Percentiles rank a stretch among this genome's conserved stretches.
Conservation (phyloP, 495 filamentous ascomycete species). For the Extremus antarcticus region DNA sequence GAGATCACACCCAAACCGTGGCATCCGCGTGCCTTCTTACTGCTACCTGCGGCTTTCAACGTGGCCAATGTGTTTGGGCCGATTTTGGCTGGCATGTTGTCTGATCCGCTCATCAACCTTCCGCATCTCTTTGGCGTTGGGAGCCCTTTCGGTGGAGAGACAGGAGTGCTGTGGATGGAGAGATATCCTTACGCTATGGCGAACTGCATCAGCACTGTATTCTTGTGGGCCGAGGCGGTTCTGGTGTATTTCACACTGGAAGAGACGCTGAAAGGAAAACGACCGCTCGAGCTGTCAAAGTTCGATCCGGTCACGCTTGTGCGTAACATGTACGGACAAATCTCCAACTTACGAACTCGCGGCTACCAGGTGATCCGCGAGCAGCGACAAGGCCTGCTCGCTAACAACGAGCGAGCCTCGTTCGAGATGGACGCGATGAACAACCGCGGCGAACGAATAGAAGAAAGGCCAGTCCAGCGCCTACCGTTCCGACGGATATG, state of each 20-base stretch:
- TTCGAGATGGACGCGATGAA: conserved; percentile 16
- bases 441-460: conserved; percentile 6
- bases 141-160: conserved; percentile 21
- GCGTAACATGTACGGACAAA: neutral
- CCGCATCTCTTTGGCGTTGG: conserved; percentile 18
- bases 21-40: conserved; percentile 26
- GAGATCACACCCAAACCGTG: conserved; percentile 23
- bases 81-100: conserved; percentile 24
- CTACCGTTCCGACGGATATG: conserved; percentile 25
- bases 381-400: conserved; percentile 21
- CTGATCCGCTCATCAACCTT: conserved; percentile 18
- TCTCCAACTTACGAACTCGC: conserved; percentile 4
- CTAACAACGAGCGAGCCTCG: conserved; percentile 1
- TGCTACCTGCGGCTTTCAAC: conserved; percentile 28
- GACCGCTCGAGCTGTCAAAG: conserved; percentile 8
- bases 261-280: conserved; percentile 23
- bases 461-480: conserved; percentile 6
- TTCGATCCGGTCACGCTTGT: conserved; percentile 8
- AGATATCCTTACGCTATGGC: conserved; percentile 25
- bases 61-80: conserved; percentile 27
- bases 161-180: conserved; percentile 25
- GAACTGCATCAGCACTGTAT: conserved; percentile 20
- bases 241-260: conserved; percentile 21
- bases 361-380: conserved; percentile 14
- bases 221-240: conserved; percentile 21